Evolutionary conservation across 2,329 filamentous ascomycete genomes (phyloP), one percentile per base, ranked within the genome.

Genomic region (Phialophora verrucosa): DNA sequence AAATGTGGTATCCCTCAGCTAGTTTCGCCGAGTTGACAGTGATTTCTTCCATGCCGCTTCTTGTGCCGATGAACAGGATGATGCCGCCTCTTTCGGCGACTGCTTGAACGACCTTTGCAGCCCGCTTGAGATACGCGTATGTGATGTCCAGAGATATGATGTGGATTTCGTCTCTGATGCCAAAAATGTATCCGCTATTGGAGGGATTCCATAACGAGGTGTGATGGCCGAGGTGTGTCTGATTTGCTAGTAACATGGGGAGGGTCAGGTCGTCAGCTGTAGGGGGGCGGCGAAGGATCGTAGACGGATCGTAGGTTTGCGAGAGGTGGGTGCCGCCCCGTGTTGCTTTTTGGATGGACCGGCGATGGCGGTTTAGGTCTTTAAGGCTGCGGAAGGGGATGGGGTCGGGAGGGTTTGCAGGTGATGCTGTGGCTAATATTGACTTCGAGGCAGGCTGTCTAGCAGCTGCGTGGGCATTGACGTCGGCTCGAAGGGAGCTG

Each of bases 121-220:
- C 93, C 59, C 95, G 89, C n/a, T 94, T 89, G 63, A 99, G 85
- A 79, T 98, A 90, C 17, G 93, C 90, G 14, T 93, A 92, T 35
- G 91, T 98, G 67, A 88, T 85, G 77, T 99, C 95, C 3, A 98
- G 88, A 10, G 90, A 91, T 78, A 99, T 97, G 77, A 99, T 93
- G 80, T 97, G 94, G 68, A 96, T 89, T 17, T 91, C 92, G 72
- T 95, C 87, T 53, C 95, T 86, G 68, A 96, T 87, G 73, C 95
- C 95, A 77, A 91, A 93, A 77, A 99, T 98, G 81, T 98, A 98
- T 72, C 91, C 87, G 70, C 93, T 90, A 81, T 98, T 99, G 60
- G 88, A 89, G 11, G 95, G 93, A 80, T 99, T 96, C 95, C 95
- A 99, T 58, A 93, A 85, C 68, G 91, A 91, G 0, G 91, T 94